Conservation (phyloP, 345 rosid species). For the Gossypium raimondii region DNA sequence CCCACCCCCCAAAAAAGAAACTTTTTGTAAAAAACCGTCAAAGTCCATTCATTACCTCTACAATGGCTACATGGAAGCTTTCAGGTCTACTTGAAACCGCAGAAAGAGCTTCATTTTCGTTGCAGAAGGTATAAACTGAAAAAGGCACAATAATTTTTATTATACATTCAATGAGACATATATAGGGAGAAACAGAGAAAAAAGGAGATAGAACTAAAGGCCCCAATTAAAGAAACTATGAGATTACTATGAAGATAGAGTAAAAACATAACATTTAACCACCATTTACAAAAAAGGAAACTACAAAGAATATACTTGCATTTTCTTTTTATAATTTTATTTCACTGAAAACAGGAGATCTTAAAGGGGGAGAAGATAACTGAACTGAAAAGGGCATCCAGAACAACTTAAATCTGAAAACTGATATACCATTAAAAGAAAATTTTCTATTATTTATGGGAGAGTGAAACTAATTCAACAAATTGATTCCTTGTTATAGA, state of each 20-base stretch:
- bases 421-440: neutral
- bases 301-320: neutral
- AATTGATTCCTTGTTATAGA: conserved; percentile 12
- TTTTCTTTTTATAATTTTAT: neutral
- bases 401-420: neutral
- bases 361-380: neutral
- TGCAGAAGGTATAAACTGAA: conserved; percentile 67
- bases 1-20: too few species aligned
- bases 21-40: neutral
- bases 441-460: neutral
- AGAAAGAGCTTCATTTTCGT: conserved; percentile 70
- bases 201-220: conserved; percentile 10
- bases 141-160: conserved; percentile 13
- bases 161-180: neutral
- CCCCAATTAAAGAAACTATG: conserved; percentile 14
- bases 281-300: neutral
- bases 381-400: neutral
- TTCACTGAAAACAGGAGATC: neutral
- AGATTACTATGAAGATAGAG: neutral
- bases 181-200: conserved; percentile 1
- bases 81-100: conserved; percentile 55
- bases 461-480: conserved; percentile 10
- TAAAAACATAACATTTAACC: neutral
- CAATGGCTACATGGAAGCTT: conserved; percentile 80
- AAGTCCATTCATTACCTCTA: conserved; percentile 52